Evolutionary conservation across 2,329 filamentous ascomycete genomes (phyloP), one percentile per base, ranked within the genome.

Genomic region (Verruconis gallopava): DNA sequence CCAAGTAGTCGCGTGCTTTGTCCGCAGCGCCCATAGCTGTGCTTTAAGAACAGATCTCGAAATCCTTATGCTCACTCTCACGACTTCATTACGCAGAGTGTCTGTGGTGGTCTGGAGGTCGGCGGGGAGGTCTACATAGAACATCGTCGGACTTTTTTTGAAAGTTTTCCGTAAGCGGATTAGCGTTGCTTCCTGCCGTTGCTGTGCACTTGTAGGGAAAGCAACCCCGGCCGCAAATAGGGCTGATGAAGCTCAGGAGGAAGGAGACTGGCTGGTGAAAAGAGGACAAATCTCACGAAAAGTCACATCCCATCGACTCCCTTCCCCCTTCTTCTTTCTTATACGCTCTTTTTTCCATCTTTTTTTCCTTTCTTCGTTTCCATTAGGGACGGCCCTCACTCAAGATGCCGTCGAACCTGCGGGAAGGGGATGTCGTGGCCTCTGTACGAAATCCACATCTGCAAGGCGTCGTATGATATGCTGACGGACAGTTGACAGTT

Each of bases 1-100:
- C 91, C 49, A 96, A 74, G 62, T 84, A 95, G 64, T 89, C 96
- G 45, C 89, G 84, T 43, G 89, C 91, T 64, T 95, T 96, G 56
- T 96, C 91, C 48, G 83, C 81, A 45, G 91, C 80, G 33, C 77
- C 81, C 85, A 94, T 93, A 46, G 40, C 53, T 55, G 53, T 15
- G n/a, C n/a, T 30, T 13, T 11, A 30, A 11, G 11, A 30, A 13
- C 25, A 13, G 11, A 30, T n/a, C n/a, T n/a, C n/a, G n/a, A n/a
- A n/a, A n/a, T n/a, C n/a, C n/a, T n/a, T n/a, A n/a, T n/a, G n/a
- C n/a, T n/a, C n/a, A n/a, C n/a, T n/a, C n/a, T n/a, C n/a, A n/a
- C n/a, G n/a, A n/a, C n/a, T n/a, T n/a, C n/a, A n/a, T n/a, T n/a
- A n/a, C n/a, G n/a, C n/a, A n/a, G n/a, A n/a, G n/a, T n/a, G n/a